Base-by-base conservation (phyloP, 2,329 filamentous ascomycete species). In the Aquanectria penicillioides region DNA sequence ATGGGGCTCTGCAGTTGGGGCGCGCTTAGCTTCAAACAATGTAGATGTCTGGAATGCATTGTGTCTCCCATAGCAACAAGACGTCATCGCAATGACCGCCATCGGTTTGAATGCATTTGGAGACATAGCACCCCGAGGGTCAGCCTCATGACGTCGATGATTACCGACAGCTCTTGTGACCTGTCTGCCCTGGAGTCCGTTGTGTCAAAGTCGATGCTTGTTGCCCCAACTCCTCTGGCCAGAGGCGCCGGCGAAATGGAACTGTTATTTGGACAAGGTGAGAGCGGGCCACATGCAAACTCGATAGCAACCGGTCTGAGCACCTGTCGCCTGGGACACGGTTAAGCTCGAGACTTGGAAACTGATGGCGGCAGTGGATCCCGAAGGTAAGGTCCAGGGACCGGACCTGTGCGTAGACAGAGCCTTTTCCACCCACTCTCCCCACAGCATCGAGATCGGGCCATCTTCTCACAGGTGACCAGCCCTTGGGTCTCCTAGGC, bases 11-110 rank as follows among this genome's bases (percentile, higher is more conserved):
- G 40, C 47, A 47, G 20, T 41, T 33, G 48, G 29, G 47, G 23
- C 34, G 33, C 34, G 26, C 8, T 29, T 62, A 64, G 49, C 43
- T 43, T 57, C 53, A 49, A 59, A 57, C 33, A 52, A 43, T 58
- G 55, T 22, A 23, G 17, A 29, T 22, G 44, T 56, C 38, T 37
- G 51, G 61, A 54, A 59, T 52, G 54, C 31, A 23, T n/a, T 37
- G 43, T 52, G 59, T 69, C 31, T 61, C 66, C 66, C 54, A 59
- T 64, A 51, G 62, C 64, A 69, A 69, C 66, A 56, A 34, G 48
- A 34, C 37, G 38, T 48, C 48, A 49, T 23, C 18, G 36, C 31
- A 33, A 34, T 6, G 12, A 17, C 38, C 18, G 26, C 38, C 29
- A 23, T 18, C 26, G 31, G 18, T 23, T 23, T 33, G 28, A 15